Evolutionary conservation across 2,329 filamentous ascomycete genomes (phyloP).

Genomic region (Cercospora sojina): DNA sequence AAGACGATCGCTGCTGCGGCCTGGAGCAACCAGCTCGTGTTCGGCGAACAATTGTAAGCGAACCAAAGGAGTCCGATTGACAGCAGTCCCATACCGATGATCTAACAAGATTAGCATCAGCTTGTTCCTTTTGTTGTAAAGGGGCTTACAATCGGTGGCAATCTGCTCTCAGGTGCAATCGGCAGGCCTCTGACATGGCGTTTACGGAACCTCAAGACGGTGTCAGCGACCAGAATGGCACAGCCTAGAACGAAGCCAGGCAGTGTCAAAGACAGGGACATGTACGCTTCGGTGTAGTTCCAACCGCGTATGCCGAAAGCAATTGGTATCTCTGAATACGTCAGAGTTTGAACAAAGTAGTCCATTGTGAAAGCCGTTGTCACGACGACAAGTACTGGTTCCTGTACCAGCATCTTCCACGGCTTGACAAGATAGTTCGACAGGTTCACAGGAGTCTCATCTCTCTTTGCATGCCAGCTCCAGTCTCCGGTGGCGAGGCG

Average conservation of each 20-base stretch:
- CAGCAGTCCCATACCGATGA: conserved; percentile 16
- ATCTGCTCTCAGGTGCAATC: conserved; percentile 19
- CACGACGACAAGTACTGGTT: conserved; percentile 22
- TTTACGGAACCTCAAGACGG: conserved; percentile 13
- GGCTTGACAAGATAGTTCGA: conserved; percentile 18
- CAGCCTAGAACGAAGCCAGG: conserved; percentile 17
- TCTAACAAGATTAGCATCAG: conserved; percentile 9
- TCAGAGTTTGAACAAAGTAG: conserved; percentile 40
- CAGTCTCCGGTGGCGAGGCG: conserved; percentile 27
- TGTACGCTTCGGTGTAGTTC: not conserved
- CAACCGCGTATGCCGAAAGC: conserved; percentile 12
- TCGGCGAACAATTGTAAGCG: conserved; percentile 4
- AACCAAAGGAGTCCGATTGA: conserved; percentile 16
- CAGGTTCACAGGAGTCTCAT: conserved; percentile 11
- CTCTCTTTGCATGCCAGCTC: conserved; percentile 13
- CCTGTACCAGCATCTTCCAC: conserved; percentile 18
- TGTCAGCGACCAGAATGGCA: conserved; percentile 11
- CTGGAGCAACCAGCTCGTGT: not conserved
- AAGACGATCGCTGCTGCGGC: conserved; percentile 12
- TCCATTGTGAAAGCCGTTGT: conserved; percentile 32
- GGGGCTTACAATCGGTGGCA: conserved; percentile 18
- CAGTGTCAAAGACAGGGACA: conserved; percentile 10
- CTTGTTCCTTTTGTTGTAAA: not conserved
- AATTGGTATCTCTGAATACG: conserved; percentile 28
- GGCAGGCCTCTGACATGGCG: not conserved